Evolutionary conservation across 2,329 filamentous ascomycete genomes (phyloP).

Genomic region (Penicillium brevicompactum): DNA sequence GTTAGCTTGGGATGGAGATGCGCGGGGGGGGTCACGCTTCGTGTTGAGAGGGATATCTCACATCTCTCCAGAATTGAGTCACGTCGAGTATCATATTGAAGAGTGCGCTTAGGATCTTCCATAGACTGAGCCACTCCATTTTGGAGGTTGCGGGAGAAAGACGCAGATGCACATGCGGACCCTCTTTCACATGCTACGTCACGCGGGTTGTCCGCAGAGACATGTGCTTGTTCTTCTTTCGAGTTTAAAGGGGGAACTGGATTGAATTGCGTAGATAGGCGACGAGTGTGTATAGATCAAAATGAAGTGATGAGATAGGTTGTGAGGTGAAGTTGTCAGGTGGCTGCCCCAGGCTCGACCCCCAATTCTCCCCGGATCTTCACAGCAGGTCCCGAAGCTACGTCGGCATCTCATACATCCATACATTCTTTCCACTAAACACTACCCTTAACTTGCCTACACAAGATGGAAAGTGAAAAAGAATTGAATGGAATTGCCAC

Average conservation of each 20-base stretch:
- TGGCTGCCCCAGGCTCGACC: background rate
- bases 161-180: conserved; percentile 1
- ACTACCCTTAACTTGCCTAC: background rate
- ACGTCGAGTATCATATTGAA: conserved; percentile 65
- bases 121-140: conserved; percentile 24
- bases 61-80: conserved; percentile 63
- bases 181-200: conserved; percentile 28
- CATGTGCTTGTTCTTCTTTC: background rate
- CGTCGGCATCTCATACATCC: background rate
- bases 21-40: background rate
- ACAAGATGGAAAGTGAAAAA: conserved; percentile 1
- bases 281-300: background rate
- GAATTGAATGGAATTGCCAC: conserved; percentile 6
- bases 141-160: conserved; percentile 2
- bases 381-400: too few relatives aligned
- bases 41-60: conserved; percentile 30
- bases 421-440: background rate
- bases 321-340: background rate
- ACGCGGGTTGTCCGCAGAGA: background rate
- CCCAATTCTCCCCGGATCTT: background rate
- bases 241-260: background rate
- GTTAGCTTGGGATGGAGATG: background rate
- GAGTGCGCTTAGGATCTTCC: conserved; percentile 40
- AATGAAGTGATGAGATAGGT: background rate
- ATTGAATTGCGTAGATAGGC: background rate